Evolutionary conservation across 2,329 filamentous ascomycete genomes (phyloP).

Genomic region (Pseudofabraea citricarpa): DNA sequence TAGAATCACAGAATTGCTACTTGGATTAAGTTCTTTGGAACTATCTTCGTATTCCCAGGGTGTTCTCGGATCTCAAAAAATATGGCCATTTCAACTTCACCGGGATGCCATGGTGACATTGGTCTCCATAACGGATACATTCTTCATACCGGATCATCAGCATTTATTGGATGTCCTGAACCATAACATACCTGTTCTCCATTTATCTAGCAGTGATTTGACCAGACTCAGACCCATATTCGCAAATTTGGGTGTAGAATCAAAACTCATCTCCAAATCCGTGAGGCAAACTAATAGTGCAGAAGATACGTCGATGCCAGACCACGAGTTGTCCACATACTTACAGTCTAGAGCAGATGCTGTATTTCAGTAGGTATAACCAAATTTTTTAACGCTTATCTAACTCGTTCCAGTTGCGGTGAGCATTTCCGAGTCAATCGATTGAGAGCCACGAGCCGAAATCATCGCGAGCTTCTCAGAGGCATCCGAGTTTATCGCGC

Average conservation of each 20-base stretch:
- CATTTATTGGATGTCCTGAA: background rate
- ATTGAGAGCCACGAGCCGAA: background rate
- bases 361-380: background rate
- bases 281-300: background rate
- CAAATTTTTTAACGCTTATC: background rate
- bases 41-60: background rate
- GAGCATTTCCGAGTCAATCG: background rate
- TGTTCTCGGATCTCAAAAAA: background rate
- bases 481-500: background rate
- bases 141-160: background rate
- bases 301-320: background rate
- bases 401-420: background rate
- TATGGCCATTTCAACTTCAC: background rate
- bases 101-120: background rate
- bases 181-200: background rate
- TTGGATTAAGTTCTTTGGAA: background rate
- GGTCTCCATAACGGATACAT: background rate
- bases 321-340: background rate
- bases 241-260: background rate
- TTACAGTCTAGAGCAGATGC: background rate
- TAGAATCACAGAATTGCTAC: background rate
- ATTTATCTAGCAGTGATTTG: background rate
- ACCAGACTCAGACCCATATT: background rate
- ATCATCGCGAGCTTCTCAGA: background rate
- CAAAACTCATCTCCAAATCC: background rate